Conservation (phyloP, 2,329 filamentous ascomycete species). For the Aspergillus jensenii region DNA sequence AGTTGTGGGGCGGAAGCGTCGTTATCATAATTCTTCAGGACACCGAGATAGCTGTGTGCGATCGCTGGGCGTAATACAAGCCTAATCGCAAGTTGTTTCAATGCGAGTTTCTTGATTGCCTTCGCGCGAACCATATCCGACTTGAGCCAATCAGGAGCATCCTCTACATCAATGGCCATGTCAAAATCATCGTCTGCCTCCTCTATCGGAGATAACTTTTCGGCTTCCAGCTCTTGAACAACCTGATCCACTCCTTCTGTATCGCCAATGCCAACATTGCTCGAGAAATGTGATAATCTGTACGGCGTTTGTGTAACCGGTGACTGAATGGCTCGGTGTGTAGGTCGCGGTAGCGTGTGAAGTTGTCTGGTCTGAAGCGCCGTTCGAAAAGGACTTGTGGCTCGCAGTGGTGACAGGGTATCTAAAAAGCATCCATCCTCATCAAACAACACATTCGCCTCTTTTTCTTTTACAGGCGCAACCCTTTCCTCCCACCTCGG, state of each 20-base stretch:
- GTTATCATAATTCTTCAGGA: slow-evolving; percentile 31
- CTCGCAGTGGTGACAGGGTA: slow-evolving; percentile 29
- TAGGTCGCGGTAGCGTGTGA: slow-evolving; percentile 22
- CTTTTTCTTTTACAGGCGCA: slow-evolving; percentile 43
- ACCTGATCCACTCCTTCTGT: neutral
- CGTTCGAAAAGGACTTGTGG: slow-evolving; percentile 17
- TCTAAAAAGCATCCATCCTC: slow-evolving; percentile 39
- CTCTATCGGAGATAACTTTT: slow-evolving; percentile 9
- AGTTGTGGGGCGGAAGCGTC: slow-evolving; percentile 31
- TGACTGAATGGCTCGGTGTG: slow-evolving; percentile 13
- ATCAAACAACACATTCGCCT: slow-evolving; percentile 39
- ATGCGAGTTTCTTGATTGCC: slow-evolving; percentile 39
- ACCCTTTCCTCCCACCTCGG: slow-evolving; percentile 44
- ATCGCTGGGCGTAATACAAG: slow-evolving; percentile 40
- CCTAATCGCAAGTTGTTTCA: slow-evolving; percentile 41
- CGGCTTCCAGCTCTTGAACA: slow-evolving; percentile 6
- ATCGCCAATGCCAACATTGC: neutral
- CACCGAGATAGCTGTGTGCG: slow-evolving; percentile 38
- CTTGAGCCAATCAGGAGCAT: slow-evolving; percentile 29
- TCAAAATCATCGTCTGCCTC: slow-evolving; percentile 18
- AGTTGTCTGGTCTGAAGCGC: slow-evolving; percentile 25
- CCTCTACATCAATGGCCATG: slow-evolving; percentile 21
- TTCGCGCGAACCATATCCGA: slow-evolving; percentile 33
- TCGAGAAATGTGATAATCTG: slow-evolving; percentile 3
- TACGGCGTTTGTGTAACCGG: neutral